Conservation (phyloP, 495 filamentous ascomycete genomes). For the Penicillium parvum region DNA sequence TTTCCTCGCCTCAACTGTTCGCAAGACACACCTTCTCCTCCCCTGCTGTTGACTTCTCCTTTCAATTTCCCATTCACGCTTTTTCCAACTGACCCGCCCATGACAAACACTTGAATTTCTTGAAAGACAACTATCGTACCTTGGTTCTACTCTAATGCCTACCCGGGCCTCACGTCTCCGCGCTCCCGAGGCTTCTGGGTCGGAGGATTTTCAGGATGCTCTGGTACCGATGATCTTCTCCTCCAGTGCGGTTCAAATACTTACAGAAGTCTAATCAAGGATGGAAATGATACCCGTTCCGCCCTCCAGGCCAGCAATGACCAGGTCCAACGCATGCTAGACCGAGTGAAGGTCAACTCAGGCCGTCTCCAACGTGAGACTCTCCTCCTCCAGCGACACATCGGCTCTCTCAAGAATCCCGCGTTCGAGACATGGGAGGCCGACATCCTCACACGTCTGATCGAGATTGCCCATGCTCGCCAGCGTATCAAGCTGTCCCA, state of each 20-base stretch:
- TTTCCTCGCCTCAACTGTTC: not conserved
- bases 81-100: not conserved
- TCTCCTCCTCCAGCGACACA: slow-evolving; percentile 24
- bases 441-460: slow-evolving; percentile 35
- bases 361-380: slow-evolving; percentile 26
- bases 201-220: not conserved
- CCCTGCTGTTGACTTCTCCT: too few species aligned
- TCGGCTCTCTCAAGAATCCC: slow-evolving; percentile 27
- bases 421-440: slow-evolving; percentile 36
- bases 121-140: too few species aligned
- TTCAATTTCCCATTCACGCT: not conserved
- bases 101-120: too few species aligned
- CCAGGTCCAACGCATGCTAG: slow-evolving; percentile 18
- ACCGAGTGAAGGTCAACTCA: slow-evolving; percentile 17
- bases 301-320: slow-evolving; percentile 23
- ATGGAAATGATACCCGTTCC: slow-evolving; percentile 9
- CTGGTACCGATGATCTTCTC: too few species aligned
- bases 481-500: slow-evolving; percentile 23
- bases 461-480: slow-evolving; percentile 30
- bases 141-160: not conserved
- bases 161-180: not conserved
- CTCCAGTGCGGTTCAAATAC: too few species aligned
- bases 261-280: too few species aligned
- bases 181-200: not conserved
- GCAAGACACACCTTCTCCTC: not conserved